These are phyloP conservation scores for Fistulinella prunicolor DNA, from an alignment of 768 basidiomycete genomes.

Conservation along the genomic window DNA sequence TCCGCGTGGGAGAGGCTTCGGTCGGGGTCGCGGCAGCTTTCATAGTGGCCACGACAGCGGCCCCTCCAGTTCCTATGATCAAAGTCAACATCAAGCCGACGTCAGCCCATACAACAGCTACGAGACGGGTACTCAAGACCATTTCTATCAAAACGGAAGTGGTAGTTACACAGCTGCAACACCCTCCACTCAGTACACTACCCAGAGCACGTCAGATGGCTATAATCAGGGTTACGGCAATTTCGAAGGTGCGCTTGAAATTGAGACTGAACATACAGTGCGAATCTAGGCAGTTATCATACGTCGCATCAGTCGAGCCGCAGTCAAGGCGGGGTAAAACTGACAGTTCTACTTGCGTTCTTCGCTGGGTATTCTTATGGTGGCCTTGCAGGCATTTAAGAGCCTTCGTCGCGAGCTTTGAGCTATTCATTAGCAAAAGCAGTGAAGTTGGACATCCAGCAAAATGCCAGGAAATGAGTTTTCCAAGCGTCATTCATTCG, in stretches of 20 bases:
- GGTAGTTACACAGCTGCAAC: constrained; percentile 51
- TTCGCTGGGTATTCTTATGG: constrained; percentile 21
- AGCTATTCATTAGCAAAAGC: constrained; percentile 49
- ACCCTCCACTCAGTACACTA: constrained; percentile 51
- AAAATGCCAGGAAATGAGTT: constrained; percentile 30
- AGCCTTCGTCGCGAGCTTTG: constrained; percentile 42
- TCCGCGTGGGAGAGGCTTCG: constrained; percentile 45
- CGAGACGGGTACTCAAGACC: constrained; percentile 53
- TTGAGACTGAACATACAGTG: constrained; percentile 54
- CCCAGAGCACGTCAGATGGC: constrained; percentile 44
- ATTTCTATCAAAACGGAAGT: constrained; percentile 72
- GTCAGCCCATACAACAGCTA: constrained; percentile 69
- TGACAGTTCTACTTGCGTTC: constrained; percentile 32
- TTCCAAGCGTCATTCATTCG: constrained; percentile 17
- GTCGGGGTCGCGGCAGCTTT: constrained; percentile 53
- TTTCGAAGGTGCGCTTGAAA: constrained; percentile 83
- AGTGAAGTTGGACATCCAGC: constrained; percentile 36
- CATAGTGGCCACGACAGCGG: constrained; percentile 55
- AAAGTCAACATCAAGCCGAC: constrained; percentile 59
- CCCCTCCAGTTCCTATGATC: constrained; percentile 60
- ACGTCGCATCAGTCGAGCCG: constrained; percentile 37
- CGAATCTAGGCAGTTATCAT: constrained; percentile 41
- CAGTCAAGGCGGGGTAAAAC: constrained; percentile 52
- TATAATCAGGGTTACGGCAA: constrained; percentile 60
- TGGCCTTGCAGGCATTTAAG: constrained; percentile 31